Percentiles rank a stretch among this genome's conserved stretches.
Evolutionary conservation across 305 asterid species (phyloP).

Genomic region (Fraxinus latifolia): DNA sequence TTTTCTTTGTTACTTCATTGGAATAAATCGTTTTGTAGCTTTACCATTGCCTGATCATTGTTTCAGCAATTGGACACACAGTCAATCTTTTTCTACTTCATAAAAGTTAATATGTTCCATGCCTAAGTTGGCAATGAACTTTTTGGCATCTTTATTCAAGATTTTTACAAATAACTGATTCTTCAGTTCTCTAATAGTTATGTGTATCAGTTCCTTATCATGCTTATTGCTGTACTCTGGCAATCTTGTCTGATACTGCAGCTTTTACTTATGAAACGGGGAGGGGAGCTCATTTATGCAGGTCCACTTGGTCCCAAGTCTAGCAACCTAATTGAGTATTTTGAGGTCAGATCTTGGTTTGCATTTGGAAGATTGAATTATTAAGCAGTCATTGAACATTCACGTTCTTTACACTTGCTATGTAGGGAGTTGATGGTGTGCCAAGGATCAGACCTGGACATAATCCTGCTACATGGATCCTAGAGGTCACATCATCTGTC

Average conservation of each 20-base stretch:
- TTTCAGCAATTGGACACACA: not conserved
- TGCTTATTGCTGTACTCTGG: conserved; percentile 23
- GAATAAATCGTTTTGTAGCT: not conserved
- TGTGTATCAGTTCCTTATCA: not conserved
- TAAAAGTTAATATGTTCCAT: not conserved
- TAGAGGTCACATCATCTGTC: conserved; percentile 75
- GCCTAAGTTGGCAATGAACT: not conserved
- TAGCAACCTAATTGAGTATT: conserved; percentile 70
- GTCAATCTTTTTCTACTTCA: not conserved
- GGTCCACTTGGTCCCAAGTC: conserved; percentile 93
- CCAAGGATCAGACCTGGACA: conserved; percentile 71
- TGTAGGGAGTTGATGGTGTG: conserved; percentile 77
- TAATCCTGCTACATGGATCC: conserved; percentile 98
- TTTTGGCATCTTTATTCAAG: conserved; percentile 10
- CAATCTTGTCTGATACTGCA: conserved; percentile 37
- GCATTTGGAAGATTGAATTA: conserved; percentile 11
- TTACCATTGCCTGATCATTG: not conserved
- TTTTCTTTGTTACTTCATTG: not conserved
- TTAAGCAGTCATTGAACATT: conserved; percentile 14
- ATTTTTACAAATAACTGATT: not conserved
- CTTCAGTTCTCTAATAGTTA: not conserved
- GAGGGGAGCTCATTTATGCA: conserved; percentile 93
- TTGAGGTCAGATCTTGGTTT: conserved; percentile 57
- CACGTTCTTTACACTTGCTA: conserved; percentile 16
- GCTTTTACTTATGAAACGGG: conserved; percentile 93